These are phyloP conservation scores for Staphylotrichum longicolle DNA, from an alignment of 495 filamentous ascomycete genomes.

Conservation along the genomic window DNA sequence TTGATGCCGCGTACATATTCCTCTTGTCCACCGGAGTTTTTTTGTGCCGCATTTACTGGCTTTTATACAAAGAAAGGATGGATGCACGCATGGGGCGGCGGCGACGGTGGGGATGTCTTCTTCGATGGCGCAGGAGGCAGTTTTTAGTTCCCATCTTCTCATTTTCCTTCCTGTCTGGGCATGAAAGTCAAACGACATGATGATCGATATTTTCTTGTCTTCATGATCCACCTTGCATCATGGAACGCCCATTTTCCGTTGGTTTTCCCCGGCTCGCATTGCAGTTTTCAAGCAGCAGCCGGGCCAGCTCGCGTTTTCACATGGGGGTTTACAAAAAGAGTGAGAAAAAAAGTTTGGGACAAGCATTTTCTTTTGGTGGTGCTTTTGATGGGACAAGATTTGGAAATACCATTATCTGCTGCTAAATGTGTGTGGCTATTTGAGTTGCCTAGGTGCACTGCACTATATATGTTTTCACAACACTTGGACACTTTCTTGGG, in stretches of 20 bases:
- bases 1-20: conserved; percentile 8
- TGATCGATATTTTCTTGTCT: conserved; percentile 18
- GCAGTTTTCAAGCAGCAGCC: not conserved
- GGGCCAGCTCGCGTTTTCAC: not conserved
- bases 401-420: not conserved
- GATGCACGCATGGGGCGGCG: conserved; percentile 11
- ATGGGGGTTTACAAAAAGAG: not conserved
- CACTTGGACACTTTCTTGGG: not conserved
- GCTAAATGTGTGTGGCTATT: conserved; percentile 8
- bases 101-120: conserved; percentile 3
- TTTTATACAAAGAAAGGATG: not conserved
- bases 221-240: conserved; percentile 13
- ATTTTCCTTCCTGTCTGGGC: conserved; percentile 8
- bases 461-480: not conserved
- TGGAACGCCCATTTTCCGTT: not conserved
- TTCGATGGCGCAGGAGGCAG: conserved; percentile 22
- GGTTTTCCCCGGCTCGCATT: not conserved
- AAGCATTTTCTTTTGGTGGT: conserved; percentile 1
- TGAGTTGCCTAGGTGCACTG: not conserved
- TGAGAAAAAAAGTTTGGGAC: conserved; percentile 6
- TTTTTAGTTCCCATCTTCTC: not conserved
- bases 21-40: conserved; percentile 6
- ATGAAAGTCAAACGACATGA: conserved; percentile 25
- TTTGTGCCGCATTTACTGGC: conserved; percentile 10
- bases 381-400: not conserved